These are phyloP conservation scores for Blastobotrys arbuscula DNA, from an alignment of 1,139 yeast genomes.

Conservation along the genomic window DNA sequence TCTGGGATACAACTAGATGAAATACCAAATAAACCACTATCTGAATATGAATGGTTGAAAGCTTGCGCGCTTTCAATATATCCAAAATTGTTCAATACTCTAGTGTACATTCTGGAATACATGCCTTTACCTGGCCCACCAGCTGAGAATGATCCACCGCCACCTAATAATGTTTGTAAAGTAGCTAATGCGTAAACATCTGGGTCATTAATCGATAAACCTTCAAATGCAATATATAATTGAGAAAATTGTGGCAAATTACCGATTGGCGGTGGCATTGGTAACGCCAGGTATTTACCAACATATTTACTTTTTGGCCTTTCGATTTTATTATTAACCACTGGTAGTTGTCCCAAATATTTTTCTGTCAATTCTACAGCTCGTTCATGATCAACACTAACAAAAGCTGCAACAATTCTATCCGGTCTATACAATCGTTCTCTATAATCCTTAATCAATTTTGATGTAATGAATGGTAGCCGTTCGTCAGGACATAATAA, in stretches of 20 bases:
- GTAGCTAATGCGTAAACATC: constrained; percentile 90
- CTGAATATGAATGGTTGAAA: constrained; percentile 85
- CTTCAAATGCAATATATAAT: constrained; percentile 83
- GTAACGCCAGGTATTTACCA: constrained; percentile 15
- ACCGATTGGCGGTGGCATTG: constrained; percentile 45
- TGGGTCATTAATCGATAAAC: constrained; percentile 74
- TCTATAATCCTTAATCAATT: constrained; percentile 58
- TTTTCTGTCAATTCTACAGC: constrained; percentile 62
- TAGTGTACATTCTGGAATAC: constrained; percentile 90
- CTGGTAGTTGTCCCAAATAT: constrained; percentile 49
- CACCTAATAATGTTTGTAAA: constrained; percentile 88
- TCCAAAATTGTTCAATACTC: constrained; percentile 86
- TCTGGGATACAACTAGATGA: constrained; percentile 79
- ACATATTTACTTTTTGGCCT: constrained; percentile 11
- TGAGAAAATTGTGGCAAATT: constrained; percentile 79
- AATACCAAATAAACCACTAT: constrained; percentile 88
- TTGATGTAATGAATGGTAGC: constrained; percentile 49
- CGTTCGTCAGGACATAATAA: constrained; percentile 73
- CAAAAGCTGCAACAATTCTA: constrained; percentile 78
- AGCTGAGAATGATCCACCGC: constrained; percentile 96
- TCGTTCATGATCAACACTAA: constrained; percentile 69
- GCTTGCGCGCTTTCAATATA: constrained; percentile 85
- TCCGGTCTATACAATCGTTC: constrained; percentile 70
- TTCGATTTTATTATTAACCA: background rate
- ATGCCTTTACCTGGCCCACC: constrained; percentile 99